phyloP scores from a whole-genome alignment of 306 rosid species.

The Cucurbita maxima region DNA sequence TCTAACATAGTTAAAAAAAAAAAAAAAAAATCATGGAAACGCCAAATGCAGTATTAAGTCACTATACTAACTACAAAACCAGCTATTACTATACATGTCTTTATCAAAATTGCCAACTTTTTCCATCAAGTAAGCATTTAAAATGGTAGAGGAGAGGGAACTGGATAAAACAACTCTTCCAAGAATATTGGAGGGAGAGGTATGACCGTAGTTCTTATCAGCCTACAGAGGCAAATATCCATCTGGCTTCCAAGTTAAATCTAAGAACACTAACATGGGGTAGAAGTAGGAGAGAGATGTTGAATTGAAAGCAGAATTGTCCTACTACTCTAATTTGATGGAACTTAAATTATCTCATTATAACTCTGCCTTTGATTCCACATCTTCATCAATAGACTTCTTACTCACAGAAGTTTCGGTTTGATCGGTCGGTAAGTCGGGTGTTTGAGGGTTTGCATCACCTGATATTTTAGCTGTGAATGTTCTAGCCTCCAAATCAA shows the following conservation, averaged over 20 bases:
- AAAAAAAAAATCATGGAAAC: too few species aligned
- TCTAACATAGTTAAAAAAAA: too few species aligned
- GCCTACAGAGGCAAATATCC: neutral
- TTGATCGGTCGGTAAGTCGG: conserved; percentile 21
- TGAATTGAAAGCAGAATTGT: neutral
- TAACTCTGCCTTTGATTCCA: conserved; percentile 72
- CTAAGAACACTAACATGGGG: neutral
- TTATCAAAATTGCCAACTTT: conserved; percentile 4
- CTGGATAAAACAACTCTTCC: neutral
- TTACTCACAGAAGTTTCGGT: conserved; percentile 12
- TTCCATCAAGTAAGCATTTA: neutral
- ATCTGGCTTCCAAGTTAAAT: neutral
- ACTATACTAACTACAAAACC: neutral
- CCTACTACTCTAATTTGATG: too few species aligned
- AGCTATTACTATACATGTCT: neutral
- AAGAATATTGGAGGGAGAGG: neutral
- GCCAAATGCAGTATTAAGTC: too few species aligned
- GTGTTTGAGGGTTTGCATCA: conserved; percentile 29
- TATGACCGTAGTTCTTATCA: too few species aligned
- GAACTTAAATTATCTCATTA: neutral
- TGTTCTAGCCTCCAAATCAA: conserved; percentile 72
- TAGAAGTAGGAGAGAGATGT: neutral
- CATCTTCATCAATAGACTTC: conserved; percentile 23
- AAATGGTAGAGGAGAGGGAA: too few species aligned
- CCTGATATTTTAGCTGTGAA: conserved; percentile 70